Evolutionary conservation across 2,329 filamentous ascomycete genomes (phyloP).

Genomic region (Cordyceps militaris): DNA sequence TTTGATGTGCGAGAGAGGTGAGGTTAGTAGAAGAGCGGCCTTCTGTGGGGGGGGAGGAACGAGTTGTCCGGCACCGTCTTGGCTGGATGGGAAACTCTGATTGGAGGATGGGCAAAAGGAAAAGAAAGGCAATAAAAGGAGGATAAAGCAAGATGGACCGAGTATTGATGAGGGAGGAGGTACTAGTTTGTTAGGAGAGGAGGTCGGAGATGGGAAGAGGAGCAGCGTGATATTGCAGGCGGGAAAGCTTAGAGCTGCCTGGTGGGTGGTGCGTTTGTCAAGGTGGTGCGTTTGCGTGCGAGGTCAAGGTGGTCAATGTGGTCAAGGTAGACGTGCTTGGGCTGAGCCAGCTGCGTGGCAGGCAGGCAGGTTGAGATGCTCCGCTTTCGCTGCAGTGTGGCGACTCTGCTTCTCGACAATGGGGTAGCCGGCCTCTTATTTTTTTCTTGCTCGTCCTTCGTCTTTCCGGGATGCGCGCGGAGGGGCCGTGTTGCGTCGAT

Average conservation of each 20-base stretch:
- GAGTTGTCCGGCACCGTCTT: not conserved
- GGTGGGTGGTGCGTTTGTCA: not conserved
- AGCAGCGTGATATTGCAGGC: not conserved
- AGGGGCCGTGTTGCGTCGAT: conserved; percentile 6
- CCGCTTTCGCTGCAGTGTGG: conserved; percentile 7
- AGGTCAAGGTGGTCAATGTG: too few relatives aligned
- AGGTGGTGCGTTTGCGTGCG: not conserved
- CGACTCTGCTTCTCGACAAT: not conserved
- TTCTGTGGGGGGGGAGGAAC: not conserved
- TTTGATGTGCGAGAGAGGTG: not conserved
- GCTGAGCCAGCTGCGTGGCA: not conserved
- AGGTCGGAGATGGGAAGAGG: not conserved
- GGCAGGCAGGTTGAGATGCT: not conserved
- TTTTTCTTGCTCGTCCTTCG: not conserved
- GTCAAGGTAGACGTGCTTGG: too few relatives aligned
- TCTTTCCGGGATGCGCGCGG: not conserved
- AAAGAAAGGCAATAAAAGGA: not conserved
- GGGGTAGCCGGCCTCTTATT: not conserved
- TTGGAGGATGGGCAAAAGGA: not conserved
- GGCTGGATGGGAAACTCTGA: not conserved
- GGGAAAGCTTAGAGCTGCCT: not conserved
- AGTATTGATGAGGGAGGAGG: too few relatives aligned
- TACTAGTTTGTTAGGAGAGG: too few relatives aligned
- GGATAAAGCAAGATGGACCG: not conserved
- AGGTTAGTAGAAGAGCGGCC: conserved; percentile 6